Conservation (phyloP, 495 filamentous ascomycete genomes). For the Penicillium longicatenatum region DNA sequence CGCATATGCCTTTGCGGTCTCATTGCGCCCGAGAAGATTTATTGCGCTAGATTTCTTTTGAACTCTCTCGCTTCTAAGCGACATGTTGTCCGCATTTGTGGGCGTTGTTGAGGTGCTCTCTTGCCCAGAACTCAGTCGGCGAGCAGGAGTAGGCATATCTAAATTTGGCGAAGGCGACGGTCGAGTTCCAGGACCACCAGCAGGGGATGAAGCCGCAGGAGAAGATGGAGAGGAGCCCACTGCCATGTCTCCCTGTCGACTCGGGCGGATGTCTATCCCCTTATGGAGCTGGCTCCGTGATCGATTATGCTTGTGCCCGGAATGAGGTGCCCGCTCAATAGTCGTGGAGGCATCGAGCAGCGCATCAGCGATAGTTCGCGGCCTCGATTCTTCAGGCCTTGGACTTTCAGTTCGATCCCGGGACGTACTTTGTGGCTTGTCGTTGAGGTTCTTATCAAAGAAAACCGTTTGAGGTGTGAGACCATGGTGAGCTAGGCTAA, state of each 20-base stretch:
- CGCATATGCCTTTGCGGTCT: conserved; percentile 74
- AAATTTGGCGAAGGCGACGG: conserved; percentile 44
- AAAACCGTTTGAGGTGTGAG: conserved; percentile 86
- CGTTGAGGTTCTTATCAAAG: conserved; percentile 72
- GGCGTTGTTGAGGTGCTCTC: conserved; percentile 40
- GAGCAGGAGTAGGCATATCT: conserved; percentile 32
- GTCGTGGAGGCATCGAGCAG: conserved; percentile 90
- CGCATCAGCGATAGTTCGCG: conserved; percentile 85
- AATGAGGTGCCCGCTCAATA: conserved; percentile 67
- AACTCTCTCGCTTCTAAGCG: conserved; percentile 35
- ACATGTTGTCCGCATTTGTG: conserved; percentile 38
- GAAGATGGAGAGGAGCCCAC: conserved; percentile 37
- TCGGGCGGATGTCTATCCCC: conserved; percentile 36
- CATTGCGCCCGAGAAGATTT: conserved; percentile 76
- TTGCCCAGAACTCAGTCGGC: conserved; percentile 33
- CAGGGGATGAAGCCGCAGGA: conserved; percentile 43
- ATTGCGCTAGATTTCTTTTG: conserved; percentile 77
- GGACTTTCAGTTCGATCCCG: conserved; percentile 26
- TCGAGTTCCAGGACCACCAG: conserved; percentile 36
- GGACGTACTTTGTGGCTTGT: conserved; percentile 45
- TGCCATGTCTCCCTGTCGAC: conserved; percentile 25
- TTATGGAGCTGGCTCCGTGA: conserved; percentile 47
- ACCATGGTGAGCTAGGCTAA: conserved; percentile 67
- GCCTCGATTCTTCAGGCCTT: conserved; percentile 41
- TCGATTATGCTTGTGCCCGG: conserved; percentile 56